Evolutionary conservation across 345 rosid species (phyloP).

Genomic region (Zanthoxylum bungeanum): DNA sequence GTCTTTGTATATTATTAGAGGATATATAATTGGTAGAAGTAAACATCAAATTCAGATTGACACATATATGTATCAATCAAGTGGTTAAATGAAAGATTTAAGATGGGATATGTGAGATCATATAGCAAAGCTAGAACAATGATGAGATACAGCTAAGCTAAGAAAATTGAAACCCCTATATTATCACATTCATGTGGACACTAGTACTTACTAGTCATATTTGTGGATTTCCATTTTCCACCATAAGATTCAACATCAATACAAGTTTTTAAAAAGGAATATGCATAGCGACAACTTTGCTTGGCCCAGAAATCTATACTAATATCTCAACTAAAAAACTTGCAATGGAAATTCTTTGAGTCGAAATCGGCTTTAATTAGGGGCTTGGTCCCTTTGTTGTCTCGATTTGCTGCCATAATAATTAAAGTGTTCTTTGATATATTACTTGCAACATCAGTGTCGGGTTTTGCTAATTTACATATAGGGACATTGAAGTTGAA

Average conservation of each 20-base stretch:
- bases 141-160: slow-evolving; percentile 42
- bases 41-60: neutral
- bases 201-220: too few species aligned
- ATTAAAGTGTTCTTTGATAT: neutral
- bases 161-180: slow-evolving; percentile 1
- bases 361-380: slow-evolving; percentile 23
- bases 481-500: too few species aligned
- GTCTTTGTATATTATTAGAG: neutral
- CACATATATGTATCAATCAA: neutral
- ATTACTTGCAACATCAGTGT: neutral
- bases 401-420: slow-evolving; percentile 11
- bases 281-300: slow-evolving; percentile 16
- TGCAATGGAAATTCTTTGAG: slow-evolving; percentile 15
- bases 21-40: too few species aligned
- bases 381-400: slow-evolving; percentile 20
- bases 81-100: neutral
- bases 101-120: slow-evolving; percentile 6
- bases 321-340: slow-evolving; percentile 16
- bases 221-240: slow-evolving; percentile 26
- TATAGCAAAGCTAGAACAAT: slow-evolving; percentile 10
- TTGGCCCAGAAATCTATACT: slow-evolving; percentile 33
- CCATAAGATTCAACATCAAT: slow-evolving; percentile 24
- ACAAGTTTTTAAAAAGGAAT: slow-evolving; percentile 1
- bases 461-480: too few species aligned
- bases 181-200: slow-evolving; percentile 21